Base-by-base conservation (phyloP, 1,284 basidiomycete genomes). In the Entoloma clypeatum region DNA sequence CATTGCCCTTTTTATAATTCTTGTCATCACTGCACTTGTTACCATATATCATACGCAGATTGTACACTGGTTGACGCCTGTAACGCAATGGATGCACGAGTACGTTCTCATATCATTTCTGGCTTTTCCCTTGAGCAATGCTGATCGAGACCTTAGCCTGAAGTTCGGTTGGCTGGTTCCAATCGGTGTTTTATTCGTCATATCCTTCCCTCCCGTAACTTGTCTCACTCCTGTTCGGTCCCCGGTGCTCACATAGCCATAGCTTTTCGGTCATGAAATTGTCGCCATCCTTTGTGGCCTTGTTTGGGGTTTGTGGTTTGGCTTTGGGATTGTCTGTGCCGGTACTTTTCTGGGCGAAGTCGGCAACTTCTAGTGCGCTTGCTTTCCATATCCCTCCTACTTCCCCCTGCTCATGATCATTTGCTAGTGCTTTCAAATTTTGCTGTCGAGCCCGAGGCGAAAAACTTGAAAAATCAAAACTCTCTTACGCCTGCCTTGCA, bases 221-320 rank as follows among this genome's bases (percentile, higher is more conserved):
- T 29, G 36, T 35, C 23, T 22, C 17, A 11, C 23, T 30, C 11
- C 21, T 27, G 4, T 13, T 16, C 5, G 9, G 3, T 13, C 4
- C 28, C 41, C 37, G 9, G 21, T 4, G 39, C 38, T 45, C 16
- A 27, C 21, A 10, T 36, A 11, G 24, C 30, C 16, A 26, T 51
- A 78, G 75, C 68, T 87, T 8, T 87, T 87, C 50, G 85, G 85
- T 4, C 83, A 86, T 49, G 86, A 89, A 65, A 82, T 88, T 47
- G 74, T 89, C 18, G 80, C 77, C 5, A 72, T 89, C 26, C 64
- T 89, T 7, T 82, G 79, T 53, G 86, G 86, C n/a, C 60, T 88
- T n/a, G 81, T 87, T 1, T 86, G 81, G 81, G 82, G 82, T 5
- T 62, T 86, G 2, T 74, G 81, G 67, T 52, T 72, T 14, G 81